A percentile compares a stretch with the other conserved stretches of the same genome.
phyloP scores from a whole-genome alignment of 129 eudicot genomes.

The Apium graveolens region DNA sequence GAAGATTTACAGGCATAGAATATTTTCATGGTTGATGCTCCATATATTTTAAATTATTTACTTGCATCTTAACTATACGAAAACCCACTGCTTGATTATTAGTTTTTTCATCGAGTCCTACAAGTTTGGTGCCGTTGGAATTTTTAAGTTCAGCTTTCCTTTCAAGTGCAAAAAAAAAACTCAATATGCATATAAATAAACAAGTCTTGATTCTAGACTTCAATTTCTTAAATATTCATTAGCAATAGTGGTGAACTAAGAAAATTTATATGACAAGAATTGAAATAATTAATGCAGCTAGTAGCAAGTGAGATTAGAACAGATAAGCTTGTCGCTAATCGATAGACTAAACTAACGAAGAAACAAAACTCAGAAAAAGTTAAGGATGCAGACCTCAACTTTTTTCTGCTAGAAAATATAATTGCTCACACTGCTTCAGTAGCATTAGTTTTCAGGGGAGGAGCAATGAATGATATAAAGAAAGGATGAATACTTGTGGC shows the following conservation, averaged over 20 bases:
- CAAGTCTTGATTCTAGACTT: neutral
- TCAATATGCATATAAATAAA: neutral
- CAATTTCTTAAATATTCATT: neutral
- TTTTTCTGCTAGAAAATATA: constrained; percentile 75
- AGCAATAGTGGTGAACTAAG: neutral
- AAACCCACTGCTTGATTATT: neutral
- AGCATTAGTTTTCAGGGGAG: constrained; percentile 88
- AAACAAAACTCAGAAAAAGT: constrained; percentile 84
- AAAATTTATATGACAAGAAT: neutral
- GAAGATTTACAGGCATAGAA: too few species aligned
- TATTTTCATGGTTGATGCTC: too few species aligned
- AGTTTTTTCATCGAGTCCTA: neutral
- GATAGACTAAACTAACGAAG: neutral
- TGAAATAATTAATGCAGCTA: neutral
- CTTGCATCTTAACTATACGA: neutral
- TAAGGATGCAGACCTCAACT: constrained; percentile 77
- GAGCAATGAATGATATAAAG: constrained; percentile 83
- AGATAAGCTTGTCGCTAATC: neutral
- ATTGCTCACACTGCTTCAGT: constrained; percentile 95
- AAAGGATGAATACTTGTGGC: constrained; percentile 88
- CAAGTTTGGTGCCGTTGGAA: neutral
- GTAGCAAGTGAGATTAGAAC: neutral
- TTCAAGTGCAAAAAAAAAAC: neutral
- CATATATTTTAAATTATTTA: neutral
- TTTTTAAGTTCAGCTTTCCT: neutral